Base-by-base conservation (phyloP, 179 eudicot species). In the Spergularia azorica region DNA sequence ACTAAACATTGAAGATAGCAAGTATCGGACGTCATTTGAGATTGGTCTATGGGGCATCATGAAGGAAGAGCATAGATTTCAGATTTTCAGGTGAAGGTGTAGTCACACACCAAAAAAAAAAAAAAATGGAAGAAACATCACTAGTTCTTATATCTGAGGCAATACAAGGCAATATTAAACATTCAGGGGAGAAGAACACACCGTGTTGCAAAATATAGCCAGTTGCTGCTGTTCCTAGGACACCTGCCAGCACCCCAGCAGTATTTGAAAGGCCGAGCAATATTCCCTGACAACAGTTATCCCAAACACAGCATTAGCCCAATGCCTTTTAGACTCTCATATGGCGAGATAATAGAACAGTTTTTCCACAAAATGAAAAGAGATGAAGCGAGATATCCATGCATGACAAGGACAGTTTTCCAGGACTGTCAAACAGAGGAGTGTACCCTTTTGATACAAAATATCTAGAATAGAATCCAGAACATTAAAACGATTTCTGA, bases 161-260 rank as follows among this genome's bases (percentile, higher is more conserved):
- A 51, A 0, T 18, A 68, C 4, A 52, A 20, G 41, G 41, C 4
- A 52, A n/a, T 50, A 21, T 52, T 5, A 57, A 41, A 46, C 14
- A 58, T 26, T 52, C 32, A 57, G 67, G 57, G 64, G 59, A 75
- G 48, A 76, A 75, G 68, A 50, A 59, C 81, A 65, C 81, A 94
- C 98, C 98, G 50, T 94, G 95, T 82, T 94, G 98, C 87, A 94
- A 85, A 68, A 94, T 94, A 72, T 94, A 94, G 79, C 98, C 98
- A 39, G 98, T 94, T 79, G 98, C 92, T 43, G 97, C 97, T 18
- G 98, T 94, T 74, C 98, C 98, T n/a, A 94, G 81, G 50, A 94
- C 98, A 64, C 98, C 98, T 18, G 98, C 98, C 71, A 92, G 86
- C 36, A 94, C 98, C 78, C 98, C 98, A 59, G 98, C 98, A 43